Evolutionary conservation across 768 basidiomycete genomes (phyloP), one percentile per base, ranked within the genome.

Genomic region (Pleurotus citrinopileatus): DNA sequence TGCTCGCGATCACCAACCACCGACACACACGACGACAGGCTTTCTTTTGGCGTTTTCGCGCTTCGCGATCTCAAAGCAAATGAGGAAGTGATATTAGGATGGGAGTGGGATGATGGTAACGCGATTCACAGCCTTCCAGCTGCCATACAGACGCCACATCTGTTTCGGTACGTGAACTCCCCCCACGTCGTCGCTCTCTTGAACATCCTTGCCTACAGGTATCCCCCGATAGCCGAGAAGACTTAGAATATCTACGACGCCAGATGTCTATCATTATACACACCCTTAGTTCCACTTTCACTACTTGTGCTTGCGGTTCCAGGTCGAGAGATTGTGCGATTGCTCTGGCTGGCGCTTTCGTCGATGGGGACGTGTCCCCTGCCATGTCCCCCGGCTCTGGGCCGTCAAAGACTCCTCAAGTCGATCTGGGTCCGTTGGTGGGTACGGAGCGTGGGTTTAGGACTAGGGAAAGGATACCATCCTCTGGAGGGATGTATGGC

Each of bases 31-130:
- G 60, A 59, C 6, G 70, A 73, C 10, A 67, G 73, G 1, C 69
- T 94, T 1, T 72, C 77, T 0, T 95, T 97, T 63, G 93, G 84
- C 0, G 73, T 97, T 0, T 95, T 94, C 58, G 90, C 94, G 1
- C 68, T 86, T 15, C 70, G 83, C 9, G 88, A 91, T 57, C 76
- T 98, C 59, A 80, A 79, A 52, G 81, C 81, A 28, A 78, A 87
- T 44, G 93, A 94, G 59, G 95, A 98, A 70, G 81, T 98, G 17
- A 83, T 94, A 0, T 70, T 98, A 0, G 89, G 89, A 0, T 98
- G 95, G 94, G 94, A 97, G 65, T 98, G 95, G 95, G 94, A 98
- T 61, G 95, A 98, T 62, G 84, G 84, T 2, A 89, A 92, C 63
- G 84, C 87, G 0, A 81, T 95, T 0, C 94, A 96, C 67, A 72